A percentile compares a stretch with the other conserved stretches of the same genome.
Conservation (phyloP, 768 basidiomycete species). For the Strobilomyces confusus region DNA sequence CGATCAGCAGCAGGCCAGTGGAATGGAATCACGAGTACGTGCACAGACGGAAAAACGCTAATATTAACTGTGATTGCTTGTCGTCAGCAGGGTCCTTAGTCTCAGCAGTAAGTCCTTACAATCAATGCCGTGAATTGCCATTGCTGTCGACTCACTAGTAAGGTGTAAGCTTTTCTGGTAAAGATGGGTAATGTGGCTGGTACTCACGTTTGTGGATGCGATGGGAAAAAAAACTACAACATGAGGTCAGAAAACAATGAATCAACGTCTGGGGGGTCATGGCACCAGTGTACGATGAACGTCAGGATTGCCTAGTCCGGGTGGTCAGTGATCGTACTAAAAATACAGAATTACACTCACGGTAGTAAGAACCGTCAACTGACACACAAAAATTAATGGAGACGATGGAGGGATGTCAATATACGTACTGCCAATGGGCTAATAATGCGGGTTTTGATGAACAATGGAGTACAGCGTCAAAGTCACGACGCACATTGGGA, state of each 20-base stretch:
- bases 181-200: neutral
- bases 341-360: conserved; percentile 6
- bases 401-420: neutral
- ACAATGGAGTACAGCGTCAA: neutral
- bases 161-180: neutral
- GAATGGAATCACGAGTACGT: conserved; percentile 3
- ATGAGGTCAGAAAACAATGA: neutral
- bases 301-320: conserved; percentile 44
- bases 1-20: neutral
- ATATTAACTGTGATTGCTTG: conserved; percentile 17
- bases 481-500: conserved; percentile 38
- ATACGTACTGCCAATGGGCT: conserved; percentile 28
- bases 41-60: conserved; percentile 33
- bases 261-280: neutral
- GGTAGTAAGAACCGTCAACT: conserved; percentile 33
- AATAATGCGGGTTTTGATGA: neutral
- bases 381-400: neutral
- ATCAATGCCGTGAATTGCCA: conserved; percentile 31
- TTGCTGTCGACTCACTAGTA: conserved; percentile 25
- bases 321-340: neutral
- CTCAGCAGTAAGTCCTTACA: conserved; percentile 26
- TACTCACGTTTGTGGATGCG: conserved; percentile 15
- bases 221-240: conserved; percentile 7
- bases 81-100: neutral
- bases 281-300: conserved; percentile 48